A percentile compares a stretch with the other conserved stretches of the same genome.
These are phyloP conservation scores for Daldinia loculata DNA, from an alignment of 495 filamentous ascomycete species.

Conservation along the genomic window DNA sequence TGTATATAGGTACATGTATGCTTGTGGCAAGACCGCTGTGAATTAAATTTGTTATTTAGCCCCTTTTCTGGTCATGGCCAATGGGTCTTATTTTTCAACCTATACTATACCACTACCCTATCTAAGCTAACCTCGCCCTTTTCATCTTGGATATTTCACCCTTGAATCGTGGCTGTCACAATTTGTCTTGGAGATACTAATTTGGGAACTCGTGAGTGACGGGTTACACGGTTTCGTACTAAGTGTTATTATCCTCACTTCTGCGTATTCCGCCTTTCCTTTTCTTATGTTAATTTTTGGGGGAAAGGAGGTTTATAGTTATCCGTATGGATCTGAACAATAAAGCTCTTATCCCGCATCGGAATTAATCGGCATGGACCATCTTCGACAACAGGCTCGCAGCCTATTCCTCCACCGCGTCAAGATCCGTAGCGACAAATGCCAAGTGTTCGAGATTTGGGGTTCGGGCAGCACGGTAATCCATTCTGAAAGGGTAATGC, in stretches of 20 bases:
- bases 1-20: not conserved
- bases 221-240: not conserved
- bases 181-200: not conserved
- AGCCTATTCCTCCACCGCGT: not conserved
- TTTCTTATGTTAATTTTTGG: not conserved
- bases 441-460: conserved; percentile 7
- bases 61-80: not conserved
- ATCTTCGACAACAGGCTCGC: conserved; percentile 1
- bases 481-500: conserved; percentile 7
- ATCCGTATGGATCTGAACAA: not conserved
- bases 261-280: not conserved
- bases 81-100: not conserved
- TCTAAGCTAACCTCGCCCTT: not conserved
- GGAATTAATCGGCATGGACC: not conserved
- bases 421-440: not conserved
- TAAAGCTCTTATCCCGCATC: not conserved
- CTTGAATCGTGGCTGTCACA: not conserved
- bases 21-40: not conserved
- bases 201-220: too few relatives aligned
- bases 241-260: not conserved
- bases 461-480: not conserved
- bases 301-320: not conserved
- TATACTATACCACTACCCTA: too few relatives aligned
- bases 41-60: not conserved
- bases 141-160: not conserved